Base-by-base conservation (phyloP, 169 alveolate species). In the Plasmodium falciparum region DNA sequence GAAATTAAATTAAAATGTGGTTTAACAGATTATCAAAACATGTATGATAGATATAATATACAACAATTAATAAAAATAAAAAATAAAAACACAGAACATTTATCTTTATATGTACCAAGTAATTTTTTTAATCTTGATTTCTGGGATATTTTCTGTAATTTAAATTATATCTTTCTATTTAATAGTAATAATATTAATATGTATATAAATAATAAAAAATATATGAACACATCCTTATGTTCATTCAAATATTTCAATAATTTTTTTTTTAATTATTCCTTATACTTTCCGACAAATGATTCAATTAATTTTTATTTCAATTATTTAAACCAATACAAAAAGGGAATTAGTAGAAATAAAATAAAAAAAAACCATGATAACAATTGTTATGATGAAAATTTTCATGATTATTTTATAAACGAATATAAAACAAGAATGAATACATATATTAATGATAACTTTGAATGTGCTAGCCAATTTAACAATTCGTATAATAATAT, bases 1-100 rank as follows among this genome's bases (percentile, higher is more conserved):
- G 96, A 94, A 61, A 9, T 94, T 29, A 94, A 94, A 73, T 83
- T 92, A 69, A 94, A 94, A 70, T 92, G 96, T 73, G 96, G 96
- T 24, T 47, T 94, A 45, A 9, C 73, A 11, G 93, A 94, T 71
- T 94, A 90, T 74, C 69, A 74, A 33, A 91, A 92, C 12, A 56
- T 91, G 83, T 86, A 91, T n/a, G 93, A 93, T 56, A 62, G 88
- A 58, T 94, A 92, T 71, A 89, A 92, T 70, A 67, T 94, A 83
- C 89, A 86, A 65, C 95, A 94, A 59, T 65, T 88, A 22, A 89
- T 90, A 50, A 94, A 94, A 89, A 63, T 88, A 71, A 86, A 90
- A 22, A 88, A 88, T 39, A 85, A 71, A 49, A 76, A 75, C 20
- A 73, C 13, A 15, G 74, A 73, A 13, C 45, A 85, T n/a, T 45